Evolutionary conservation across 2,329 filamentous ascomycete genomes (phyloP), one percentile per base, ranked within the genome.

Genomic region (Monilinia fructicola): DNA sequence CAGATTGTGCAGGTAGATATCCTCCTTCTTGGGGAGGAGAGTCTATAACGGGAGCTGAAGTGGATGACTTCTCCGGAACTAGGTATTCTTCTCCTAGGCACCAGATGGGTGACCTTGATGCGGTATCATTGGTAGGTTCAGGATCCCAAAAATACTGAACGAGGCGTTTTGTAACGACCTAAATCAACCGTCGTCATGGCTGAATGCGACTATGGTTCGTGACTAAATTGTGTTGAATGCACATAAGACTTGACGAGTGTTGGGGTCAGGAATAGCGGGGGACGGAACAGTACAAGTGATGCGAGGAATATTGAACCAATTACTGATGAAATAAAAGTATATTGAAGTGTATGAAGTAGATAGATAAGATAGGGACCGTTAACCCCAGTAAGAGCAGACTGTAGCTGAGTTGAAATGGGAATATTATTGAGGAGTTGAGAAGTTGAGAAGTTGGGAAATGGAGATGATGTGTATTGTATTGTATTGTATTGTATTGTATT

Each of bases 111-210:
- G 86, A 83, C 69, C 88, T 83, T 48, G 84, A 83, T 67, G 80
- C 77, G 67, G 87, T 82, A 76, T 96, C 88, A 79, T 97, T 97
- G 69, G 85, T 87, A 7, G 93, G 93, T 70, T 93, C 88, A 0
- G 93, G 92, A 73, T 97, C 93, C 90, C 93, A 97, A 75, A 98
- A 89, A 80, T 91, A 92, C 79, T 94, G 91, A 68, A 97, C 89
- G 73, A 97, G 87, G 70, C 90, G 90, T 78, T 92, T 92, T 91
- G 76, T 89, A 87, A 72, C 90, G 89, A 72, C 90, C 86, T 68
- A 96, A 81, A 74, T 96, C 91, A 66, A 90, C 86, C 67, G 84
- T 87, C 74, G 84, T 83, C 87, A 90, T 77, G 60, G 50, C 48
- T 67, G 67, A 55, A 44, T 61, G 23, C 42, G 50, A 58, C 18